Evolutionary conservation across 2,329 filamentous ascomycete genomes (phyloP).

Genomic region (Paecilomyces sp.): DNA sequence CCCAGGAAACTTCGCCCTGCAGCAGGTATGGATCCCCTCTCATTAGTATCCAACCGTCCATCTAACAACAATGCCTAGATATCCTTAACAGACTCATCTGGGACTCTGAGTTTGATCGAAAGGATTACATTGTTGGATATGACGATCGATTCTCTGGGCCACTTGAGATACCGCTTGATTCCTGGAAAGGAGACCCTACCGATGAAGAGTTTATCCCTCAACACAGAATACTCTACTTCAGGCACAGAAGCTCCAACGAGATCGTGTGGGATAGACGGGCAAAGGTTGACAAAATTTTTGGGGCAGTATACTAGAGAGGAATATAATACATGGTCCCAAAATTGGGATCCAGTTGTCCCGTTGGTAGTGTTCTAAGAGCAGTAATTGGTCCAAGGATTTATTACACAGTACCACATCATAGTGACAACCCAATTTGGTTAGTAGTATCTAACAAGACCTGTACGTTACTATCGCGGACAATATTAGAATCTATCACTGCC

Average conservation of each 20-base stretch:
- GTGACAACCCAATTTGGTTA: neutral
- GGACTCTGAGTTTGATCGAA: conserved; percentile 39
- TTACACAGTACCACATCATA: neutral
- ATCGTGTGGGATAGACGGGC: conserved; percentile 45
- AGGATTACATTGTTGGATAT: conserved; percentile 47
- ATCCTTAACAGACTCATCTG: conserved; percentile 44
- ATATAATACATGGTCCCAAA: neutral
- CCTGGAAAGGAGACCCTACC: conserved; percentile 49
- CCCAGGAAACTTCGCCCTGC: conserved; percentile 10
- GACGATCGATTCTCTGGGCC: conserved; percentile 47
- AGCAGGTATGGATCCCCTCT: conserved; percentile 1
- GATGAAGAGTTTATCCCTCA: conserved; percentile 52
- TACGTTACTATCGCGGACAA: too few species aligned
- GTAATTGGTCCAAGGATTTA: neutral
- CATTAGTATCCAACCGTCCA: neutral
- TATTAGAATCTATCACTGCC: too few species aligned
- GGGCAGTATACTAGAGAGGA: conserved; percentile 24
- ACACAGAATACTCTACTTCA: conserved; percentile 48
- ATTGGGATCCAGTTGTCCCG: neutral
- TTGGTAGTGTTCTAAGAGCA: neutral
- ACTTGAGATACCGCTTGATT: conserved; percentile 40
- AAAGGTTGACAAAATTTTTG: conserved; percentile 43
- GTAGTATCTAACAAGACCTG: neutral
- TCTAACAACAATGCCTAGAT: conserved; percentile 17
- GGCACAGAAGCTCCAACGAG: conserved; percentile 29